phyloP scores from a whole-genome alignment of 805 yeast genomes.

The Zygosaccharomyces kombuchaensis region DNA sequence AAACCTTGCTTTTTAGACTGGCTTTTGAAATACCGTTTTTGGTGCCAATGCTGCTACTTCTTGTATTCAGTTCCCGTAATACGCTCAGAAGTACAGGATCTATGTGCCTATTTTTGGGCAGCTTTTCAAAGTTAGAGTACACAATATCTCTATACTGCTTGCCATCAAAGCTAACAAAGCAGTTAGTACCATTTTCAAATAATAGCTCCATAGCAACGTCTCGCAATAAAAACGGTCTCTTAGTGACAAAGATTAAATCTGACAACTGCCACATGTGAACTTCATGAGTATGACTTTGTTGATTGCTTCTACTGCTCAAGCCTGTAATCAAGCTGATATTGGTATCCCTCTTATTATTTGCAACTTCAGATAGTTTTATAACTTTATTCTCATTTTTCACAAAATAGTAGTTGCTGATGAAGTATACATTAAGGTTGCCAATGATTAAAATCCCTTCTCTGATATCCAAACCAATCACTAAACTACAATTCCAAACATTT shows the following conservation, averaged over 20 bases:
- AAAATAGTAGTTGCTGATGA: slow-evolving; percentile 64
- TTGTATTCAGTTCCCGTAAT: slow-evolving; percentile 42
- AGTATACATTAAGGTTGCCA: slow-evolving; percentile 60
- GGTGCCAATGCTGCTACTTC: slow-evolving; percentile 33
- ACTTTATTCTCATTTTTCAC: slow-evolving; percentile 47
- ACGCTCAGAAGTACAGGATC: slow-evolving; percentile 56
- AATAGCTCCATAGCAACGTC: slow-evolving; percentile 80
- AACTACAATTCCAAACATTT: slow-evolving; percentile 71
- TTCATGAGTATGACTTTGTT: slow-evolving; percentile 35
- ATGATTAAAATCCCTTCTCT: slow-evolving; percentile 69
- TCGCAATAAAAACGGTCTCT: slow-evolving; percentile 68
- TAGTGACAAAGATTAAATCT: slow-evolving; percentile 59
- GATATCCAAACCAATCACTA: slow-evolving; percentile 71
- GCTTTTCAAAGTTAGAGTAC: slow-evolving; percentile 44
- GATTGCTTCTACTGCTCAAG: slow-evolving; percentile 16
- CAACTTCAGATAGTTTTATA: slow-evolving; percentile 63
- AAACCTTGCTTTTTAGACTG: slow-evolving; percentile 41
- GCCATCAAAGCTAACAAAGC: slow-evolving; percentile 60
- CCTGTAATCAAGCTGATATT: slow-evolving; percentile 62
- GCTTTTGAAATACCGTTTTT: slow-evolving; percentile 34
- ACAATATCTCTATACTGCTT: slow-evolving; percentile 53
- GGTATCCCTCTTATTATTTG: slow-evolving; percentile 58
- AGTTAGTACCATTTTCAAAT: slow-evolving; percentile 67
- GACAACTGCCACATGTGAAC: slow-evolving; percentile 58
- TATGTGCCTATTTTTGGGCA: slow-evolving; percentile 46